These are phyloP conservation scores for Auricularia heimuer DNA, from an alignment of 768 basidiomycete genomes.

Conservation along the genomic window DNA sequence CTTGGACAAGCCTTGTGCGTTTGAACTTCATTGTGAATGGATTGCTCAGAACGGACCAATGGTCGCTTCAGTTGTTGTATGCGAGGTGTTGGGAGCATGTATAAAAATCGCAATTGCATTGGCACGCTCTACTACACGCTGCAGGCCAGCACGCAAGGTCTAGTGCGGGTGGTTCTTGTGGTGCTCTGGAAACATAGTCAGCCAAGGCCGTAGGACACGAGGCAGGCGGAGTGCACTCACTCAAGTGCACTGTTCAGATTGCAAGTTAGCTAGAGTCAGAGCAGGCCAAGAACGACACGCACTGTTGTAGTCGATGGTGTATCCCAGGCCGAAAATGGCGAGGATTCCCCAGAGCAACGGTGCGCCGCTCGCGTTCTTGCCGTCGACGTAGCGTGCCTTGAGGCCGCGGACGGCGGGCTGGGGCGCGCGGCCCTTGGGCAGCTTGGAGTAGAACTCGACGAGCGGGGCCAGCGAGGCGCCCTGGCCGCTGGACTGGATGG, in stretches of 20 bases:
- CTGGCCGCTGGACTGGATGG: conserved; percentile 60
- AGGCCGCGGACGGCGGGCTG: conserved; percentile 50
- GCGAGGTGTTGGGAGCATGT: no score
- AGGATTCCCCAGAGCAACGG: conserved; percentile 57
- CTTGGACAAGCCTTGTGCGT: no score
- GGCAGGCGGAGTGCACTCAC: conserved; percentile 34
- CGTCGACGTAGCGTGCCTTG: conserved; percentile 74
- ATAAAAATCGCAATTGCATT: no score
- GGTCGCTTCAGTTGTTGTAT: no score
- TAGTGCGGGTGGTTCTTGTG: conserved; percentile 88
- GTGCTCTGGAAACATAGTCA: conserved; percentile 44
- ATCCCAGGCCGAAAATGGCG: conserved; percentile 65
- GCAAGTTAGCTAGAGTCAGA: background rate
- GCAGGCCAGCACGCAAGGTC: conserved; percentile 7
- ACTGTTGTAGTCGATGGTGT: conserved; percentile 88
- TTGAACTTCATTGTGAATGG: no score
- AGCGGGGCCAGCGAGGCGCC: conserved; percentile 74
- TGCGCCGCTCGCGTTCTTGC: conserved; percentile 71
- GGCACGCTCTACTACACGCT: background rate
- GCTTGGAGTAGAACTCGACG: conserved; percentile 92
- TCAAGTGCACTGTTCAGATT: conserved; percentile 60
- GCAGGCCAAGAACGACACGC: conserved; percentile 26
- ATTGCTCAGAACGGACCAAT: no score
- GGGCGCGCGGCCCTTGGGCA: conserved; percentile 80
- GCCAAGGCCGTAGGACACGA: background rate